Percentiles rank a stretch among this genome's conserved stretches.
Conservation (phyloP, 106 monocot species). For the Gastrodia elata region DNA sequence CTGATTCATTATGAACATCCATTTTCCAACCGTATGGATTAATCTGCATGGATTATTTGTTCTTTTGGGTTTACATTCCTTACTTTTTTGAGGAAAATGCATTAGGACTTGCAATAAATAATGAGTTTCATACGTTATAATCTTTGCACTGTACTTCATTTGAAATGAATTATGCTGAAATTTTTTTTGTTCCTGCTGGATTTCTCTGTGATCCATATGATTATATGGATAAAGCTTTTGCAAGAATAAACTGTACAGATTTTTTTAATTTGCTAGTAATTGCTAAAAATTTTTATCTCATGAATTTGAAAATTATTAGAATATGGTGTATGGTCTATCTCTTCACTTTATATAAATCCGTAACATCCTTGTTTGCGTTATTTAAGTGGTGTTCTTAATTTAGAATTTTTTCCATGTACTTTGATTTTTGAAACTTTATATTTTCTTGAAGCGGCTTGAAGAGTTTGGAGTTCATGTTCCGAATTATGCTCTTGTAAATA, state of each 20-base stretch:
- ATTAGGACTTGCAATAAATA: background rate
- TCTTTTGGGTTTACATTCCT: background rate
- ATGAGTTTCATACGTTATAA: background rate
- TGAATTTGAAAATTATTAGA: background rate
- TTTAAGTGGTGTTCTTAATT: background rate
- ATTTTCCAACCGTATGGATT: too few species aligned
- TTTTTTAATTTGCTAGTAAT: background rate
- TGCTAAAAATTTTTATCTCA: background rate
- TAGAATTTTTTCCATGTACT: background rate
- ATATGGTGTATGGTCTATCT: too few species aligned
- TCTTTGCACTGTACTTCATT: background rate
- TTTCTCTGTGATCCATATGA: background rate
- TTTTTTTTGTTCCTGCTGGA: background rate
- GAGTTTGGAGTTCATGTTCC: constrained; percentile 87
- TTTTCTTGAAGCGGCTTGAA: constrained; percentile 53
- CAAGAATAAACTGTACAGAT: background rate
- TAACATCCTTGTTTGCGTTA: background rate
- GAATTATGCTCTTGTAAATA: constrained; percentile 86
- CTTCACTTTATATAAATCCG: background rate
- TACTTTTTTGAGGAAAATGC: background rate
- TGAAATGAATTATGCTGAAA: background rate
- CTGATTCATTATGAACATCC: too few species aligned
- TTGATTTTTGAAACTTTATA: background rate
- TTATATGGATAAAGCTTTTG: background rate
- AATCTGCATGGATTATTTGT: background rate